A percentile compares a stretch with the other conserved stretches of the same genome.
phyloP scores from a whole-genome alignment of 2,329 filamentous ascomycete genomes.

The Fusarium siculi region DNA sequence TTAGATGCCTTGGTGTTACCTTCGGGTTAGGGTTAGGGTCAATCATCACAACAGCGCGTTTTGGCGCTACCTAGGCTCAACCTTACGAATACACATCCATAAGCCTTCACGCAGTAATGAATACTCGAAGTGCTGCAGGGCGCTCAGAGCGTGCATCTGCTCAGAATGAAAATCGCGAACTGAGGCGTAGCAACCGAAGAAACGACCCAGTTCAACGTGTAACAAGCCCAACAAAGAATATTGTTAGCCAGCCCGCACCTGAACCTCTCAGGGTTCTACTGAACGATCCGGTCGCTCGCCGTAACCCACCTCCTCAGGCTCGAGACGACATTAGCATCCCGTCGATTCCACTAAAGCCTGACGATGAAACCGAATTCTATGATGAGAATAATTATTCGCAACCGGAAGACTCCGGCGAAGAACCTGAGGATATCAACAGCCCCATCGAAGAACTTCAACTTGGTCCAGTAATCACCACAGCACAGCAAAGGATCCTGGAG shows the following conservation, averaged over 20 bases:
- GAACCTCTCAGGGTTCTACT: slow-evolving; percentile 7
- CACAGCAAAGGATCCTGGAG: slow-evolving; percentile 37
- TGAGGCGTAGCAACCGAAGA: slow-evolving; percentile 33
- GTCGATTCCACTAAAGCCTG: slow-evolving; percentile 26
- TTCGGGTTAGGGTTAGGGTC: slow-evolving; percentile 34
- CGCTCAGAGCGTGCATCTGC: slow-evolving; percentile 15
- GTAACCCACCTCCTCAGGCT: slow-evolving; percentile 35
- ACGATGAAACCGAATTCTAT: slow-evolving; percentile 37
- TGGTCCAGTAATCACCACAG: slow-evolving; percentile 19
- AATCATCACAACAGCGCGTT: background rate
- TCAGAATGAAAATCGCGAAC: slow-evolving; percentile 5
- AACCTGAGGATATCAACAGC: background rate
- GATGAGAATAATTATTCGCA: slow-evolving; percentile 19
- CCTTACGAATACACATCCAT: background rate
- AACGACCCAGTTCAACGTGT: background rate
- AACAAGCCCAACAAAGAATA: background rate
- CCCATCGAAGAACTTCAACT: background rate
- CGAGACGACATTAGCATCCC: slow-evolving; percentile 35
- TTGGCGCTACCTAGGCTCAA: background rate
- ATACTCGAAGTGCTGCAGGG: slow-evolving; percentile 30
- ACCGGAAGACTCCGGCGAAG: slow-evolving; percentile 9
- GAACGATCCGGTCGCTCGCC: slow-evolving; percentile 30
- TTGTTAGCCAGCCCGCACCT: background rate
- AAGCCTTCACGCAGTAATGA: slow-evolving; percentile 16
- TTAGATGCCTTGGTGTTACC: background rate